Percentiles rank a stretch among this genome's conserved stretches.
phyloP scores from a whole-genome alignment of 2,329 filamentous ascomycete species.

The Blumeriella jaapii region DNA sequence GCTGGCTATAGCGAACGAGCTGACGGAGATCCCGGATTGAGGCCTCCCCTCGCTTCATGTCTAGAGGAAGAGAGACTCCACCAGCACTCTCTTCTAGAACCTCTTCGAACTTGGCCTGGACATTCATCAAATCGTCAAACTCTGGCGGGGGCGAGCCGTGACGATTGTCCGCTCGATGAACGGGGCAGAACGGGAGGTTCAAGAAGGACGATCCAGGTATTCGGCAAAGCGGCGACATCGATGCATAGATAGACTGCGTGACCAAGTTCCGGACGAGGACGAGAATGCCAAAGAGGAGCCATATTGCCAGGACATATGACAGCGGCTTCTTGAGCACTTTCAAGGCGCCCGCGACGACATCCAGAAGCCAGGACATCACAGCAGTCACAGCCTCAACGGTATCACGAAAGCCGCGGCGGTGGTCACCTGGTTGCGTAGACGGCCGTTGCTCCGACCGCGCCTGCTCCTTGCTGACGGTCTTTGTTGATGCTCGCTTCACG shows the following conservation, averaged over 20 bases:
- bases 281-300: slow-evolving; percentile 46
- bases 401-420: slow-evolving; percentile 9
- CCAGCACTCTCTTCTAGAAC: slow-evolving; percentile 57
- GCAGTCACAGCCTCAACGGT: slow-evolving; percentile 12
- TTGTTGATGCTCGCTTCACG: slow-evolving; percentile 13
- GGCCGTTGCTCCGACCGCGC: neutral
- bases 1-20: slow-evolving; percentile 57
- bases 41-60: slow-evolving; percentile 68
- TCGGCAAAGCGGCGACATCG: slow-evolving; percentile 57
- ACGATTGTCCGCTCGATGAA: slow-evolving; percentile 15
- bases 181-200: slow-evolving; percentile 51
- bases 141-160: slow-evolving; percentile 32
- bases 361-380: slow-evolving; percentile 37
- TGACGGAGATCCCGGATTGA: slow-evolving; percentile 64
- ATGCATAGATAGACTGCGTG: slow-evolving; percentile 46
- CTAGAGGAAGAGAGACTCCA: slow-evolving; percentile 56
- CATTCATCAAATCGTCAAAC: slow-evolving; percentile 63
- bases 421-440: slow-evolving; percentile 1
- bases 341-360: slow-evolving; percentile 47
- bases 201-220: slow-evolving; percentile 54
- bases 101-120: slow-evolving; percentile 66
- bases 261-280: slow-evolving; percentile 51
- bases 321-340: slow-evolving; percentile 53
- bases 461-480: neutral
- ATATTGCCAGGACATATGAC: slow-evolving; percentile 47